Evolutionary conservation across 2,329 filamentous ascomycete genomes (phyloP).

Genomic region (Talaromyces sp.): DNA sequence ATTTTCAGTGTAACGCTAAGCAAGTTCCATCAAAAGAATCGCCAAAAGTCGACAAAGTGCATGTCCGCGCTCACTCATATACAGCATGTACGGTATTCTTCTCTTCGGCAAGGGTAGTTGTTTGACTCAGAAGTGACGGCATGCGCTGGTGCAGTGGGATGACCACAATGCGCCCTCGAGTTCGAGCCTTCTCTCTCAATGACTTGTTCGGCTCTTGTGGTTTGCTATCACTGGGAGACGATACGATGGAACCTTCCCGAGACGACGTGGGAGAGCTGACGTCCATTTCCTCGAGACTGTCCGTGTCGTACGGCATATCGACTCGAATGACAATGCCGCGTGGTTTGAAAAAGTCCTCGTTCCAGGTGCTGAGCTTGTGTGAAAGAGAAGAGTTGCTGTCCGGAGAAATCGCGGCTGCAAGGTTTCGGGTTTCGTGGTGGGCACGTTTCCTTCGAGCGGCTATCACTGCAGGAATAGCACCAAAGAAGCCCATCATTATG

Average conservation of each 20-base stretch:
- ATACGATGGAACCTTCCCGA: conserved; percentile 3
- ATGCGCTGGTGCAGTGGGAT: conserved; percentile 16
- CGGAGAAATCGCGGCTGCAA: conserved; percentile 17
- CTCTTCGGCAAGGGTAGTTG: conserved; percentile 4
- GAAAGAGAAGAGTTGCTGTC: conserved; percentile 13
- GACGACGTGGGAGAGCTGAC: conserved; percentile 9
- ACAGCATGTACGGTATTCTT: conserved; percentile 5
- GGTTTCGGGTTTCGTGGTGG: conserved; percentile 21
- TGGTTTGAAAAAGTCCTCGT: conserved; percentile 24
- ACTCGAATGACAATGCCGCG: conserved; percentile 25
- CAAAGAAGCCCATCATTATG: conserved; percentile 25
- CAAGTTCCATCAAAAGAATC: background rate
- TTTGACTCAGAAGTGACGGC: background rate
- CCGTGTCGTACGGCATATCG: conserved; percentile 24
- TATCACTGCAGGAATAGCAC: conserved; percentile 23
- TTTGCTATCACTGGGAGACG: background rate
- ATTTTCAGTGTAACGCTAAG: background rate
- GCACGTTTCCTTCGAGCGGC: conserved; percentile 17
- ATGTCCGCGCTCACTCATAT: conserved; percentile 2
- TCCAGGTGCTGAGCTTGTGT: conserved; percentile 22
- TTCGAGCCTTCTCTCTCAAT: conserved; percentile 1
- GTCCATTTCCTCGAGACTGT: conserved; percentile 22
- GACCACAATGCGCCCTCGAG: conserved; percentile 21
- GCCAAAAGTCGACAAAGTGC: background rate
- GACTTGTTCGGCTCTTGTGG: background rate